Conservation (phyloP, 1,284 basidiomycete species). For the Ustilago trichophora region DNA sequence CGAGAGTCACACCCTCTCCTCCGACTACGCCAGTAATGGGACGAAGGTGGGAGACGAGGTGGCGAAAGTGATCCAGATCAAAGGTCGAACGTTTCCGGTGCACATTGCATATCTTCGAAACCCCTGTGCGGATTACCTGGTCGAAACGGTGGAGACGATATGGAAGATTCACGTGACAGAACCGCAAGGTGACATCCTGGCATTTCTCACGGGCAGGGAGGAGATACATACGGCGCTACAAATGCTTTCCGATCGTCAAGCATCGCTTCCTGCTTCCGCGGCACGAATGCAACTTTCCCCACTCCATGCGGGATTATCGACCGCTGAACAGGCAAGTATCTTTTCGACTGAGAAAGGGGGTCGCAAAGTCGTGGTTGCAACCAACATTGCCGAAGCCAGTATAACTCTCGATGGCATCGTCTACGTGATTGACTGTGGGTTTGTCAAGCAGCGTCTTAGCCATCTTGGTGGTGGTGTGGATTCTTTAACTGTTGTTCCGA, state of each 20-base stretch:
- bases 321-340: conserved; percentile 83
- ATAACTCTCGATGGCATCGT: conserved; percentile 95
- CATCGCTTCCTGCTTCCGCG: conserved; percentile 74
- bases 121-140: conserved; percentile 66
- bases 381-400: conserved; percentile 97
- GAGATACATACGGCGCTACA: conserved; percentile 80
- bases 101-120: conserved; percentile 66
- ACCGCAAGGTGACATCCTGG: conserved; percentile 69
- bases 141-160: conserved; percentile 66
- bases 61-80: no score
- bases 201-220: conserved; percentile 68
- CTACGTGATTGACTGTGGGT: conserved; percentile 89
- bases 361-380: conserved; percentile 90
- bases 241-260: conserved; percentile 78
- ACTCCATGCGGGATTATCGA: conserved; percentile 85
- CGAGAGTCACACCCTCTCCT: conserved; percentile 32
- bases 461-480: conserved; percentile 66
- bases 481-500: conserved; percentile 60
- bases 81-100: conserved; percentile 67
- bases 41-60: no score
- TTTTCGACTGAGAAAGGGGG: conserved; percentile 78
- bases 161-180: conserved; percentile 71
- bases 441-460: no score
- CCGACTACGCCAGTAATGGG: no score
- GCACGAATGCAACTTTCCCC: conserved; percentile 74